Percentiles rank a stretch among this genome's conserved stretches.
Conservation (phyloP, 192 early-diverging fungal genomes). For the Podila epigama region DNA sequence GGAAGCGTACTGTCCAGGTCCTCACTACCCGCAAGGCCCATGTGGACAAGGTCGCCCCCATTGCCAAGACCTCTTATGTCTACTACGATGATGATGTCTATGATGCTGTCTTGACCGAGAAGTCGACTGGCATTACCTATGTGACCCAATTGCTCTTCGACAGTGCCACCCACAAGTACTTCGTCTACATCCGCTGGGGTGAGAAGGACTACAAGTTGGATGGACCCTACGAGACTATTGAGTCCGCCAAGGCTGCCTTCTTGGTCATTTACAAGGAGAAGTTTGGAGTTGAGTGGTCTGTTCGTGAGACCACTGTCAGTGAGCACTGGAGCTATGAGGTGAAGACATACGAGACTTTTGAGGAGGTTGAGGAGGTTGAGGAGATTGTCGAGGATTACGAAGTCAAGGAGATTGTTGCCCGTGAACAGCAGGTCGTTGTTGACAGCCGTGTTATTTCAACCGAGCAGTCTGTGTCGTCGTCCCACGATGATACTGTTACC, state of each 20-base stretch:
- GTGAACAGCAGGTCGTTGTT: constrained; percentile 15
- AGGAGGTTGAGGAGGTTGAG: constrained; percentile 31
- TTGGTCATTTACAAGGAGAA: not conserved
- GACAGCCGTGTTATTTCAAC: not conserved
- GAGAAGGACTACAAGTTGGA: constrained; percentile 11
- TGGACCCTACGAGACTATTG: constrained; percentile 4
- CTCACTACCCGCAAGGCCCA: constrained; percentile 1
- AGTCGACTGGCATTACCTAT: constrained; percentile 24
- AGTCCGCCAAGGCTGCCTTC: constrained; percentile 8
- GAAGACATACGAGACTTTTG: constrained; percentile 29
- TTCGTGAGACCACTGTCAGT: constrained; percentile 15
- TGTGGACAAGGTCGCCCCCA: not conserved
- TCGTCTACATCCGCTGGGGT: too few species aligned
- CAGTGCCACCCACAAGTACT: not conserved
- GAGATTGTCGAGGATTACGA: constrained; percentile 38
- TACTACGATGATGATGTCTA: constrained; percentile 2
- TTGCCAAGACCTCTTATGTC: not conserved
- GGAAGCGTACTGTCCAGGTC: not conserved
- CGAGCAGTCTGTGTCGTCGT: not conserved
- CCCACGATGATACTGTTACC: not conserved
- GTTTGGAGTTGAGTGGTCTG: constrained; percentile 7
- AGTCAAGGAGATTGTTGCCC: constrained; percentile 12
- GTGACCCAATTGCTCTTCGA: constrained; percentile 6
- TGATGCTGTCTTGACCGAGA: too few species aligned
- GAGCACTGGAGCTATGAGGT: constrained; percentile 27